phyloP scores from a whole-genome alignment of 2,329 filamentous ascomycete species.

The Davidsoniella eucalypti region DNA sequence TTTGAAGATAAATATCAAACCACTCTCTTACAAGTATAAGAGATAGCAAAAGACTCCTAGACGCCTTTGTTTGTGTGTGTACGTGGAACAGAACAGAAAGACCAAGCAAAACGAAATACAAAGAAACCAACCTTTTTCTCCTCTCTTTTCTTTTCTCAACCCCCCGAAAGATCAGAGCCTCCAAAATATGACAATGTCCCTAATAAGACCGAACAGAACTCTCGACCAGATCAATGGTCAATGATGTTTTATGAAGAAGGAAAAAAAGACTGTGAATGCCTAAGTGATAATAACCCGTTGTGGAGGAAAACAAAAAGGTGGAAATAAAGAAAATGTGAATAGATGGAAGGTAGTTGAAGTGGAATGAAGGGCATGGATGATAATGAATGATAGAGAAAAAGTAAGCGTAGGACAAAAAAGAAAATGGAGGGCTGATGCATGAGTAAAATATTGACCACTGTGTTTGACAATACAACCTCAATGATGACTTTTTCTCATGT shows the following conservation, averaged over 20 bases:
- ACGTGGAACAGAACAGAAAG: constrained; percentile 1
- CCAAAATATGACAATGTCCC: not conserved
- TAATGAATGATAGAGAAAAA: not conserved
- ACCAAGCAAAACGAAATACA: not conserved
- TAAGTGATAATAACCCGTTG: too few species aligned
- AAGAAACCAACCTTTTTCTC: constrained; percentile 11
- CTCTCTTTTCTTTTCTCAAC: not conserved
- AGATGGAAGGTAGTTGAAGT: too few species aligned
- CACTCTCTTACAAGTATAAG: constrained; percentile 10
- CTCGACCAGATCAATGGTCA: too few species aligned
- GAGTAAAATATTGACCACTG: not conserved
- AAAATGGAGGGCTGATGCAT: not conserved
- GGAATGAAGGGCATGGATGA: not conserved
- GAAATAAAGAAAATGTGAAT: too few species aligned
- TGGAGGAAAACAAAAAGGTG: too few species aligned
- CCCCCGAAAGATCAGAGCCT: not conserved
- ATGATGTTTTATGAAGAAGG: too few species aligned
- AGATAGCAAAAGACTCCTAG: constrained; percentile 12
- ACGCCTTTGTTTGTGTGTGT: constrained; percentile 12
- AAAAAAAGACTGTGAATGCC: too few species aligned
- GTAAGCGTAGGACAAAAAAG: not conserved
- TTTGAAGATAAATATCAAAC: not conserved
- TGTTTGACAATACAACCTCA: not conserved
- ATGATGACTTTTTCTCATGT: too few species aligned
- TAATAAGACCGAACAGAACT: not conserved